Evolutionary conservation across 1,284 basidiomycete genomes (phyloP), one percentile per base, ranked within the genome.

Genomic region (Rhodotorula mucilaginosa): DNA sequence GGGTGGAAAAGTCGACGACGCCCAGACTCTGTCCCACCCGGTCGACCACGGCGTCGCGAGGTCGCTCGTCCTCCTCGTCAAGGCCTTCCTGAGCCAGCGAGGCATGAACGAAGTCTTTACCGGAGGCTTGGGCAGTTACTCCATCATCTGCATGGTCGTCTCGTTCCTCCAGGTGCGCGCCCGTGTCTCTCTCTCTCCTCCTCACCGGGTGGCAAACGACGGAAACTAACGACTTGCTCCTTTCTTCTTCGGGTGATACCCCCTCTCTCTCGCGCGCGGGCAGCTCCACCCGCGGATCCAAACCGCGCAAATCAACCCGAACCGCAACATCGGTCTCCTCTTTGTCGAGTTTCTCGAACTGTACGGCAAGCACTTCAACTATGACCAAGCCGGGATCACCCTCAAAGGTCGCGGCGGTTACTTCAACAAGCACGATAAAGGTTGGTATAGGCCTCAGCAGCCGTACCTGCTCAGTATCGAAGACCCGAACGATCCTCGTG

Each of bases 71-170:
- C 83, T 98, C 79, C 87, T 96, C 72, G 88, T 91, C 78, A 99
- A 99, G 82, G 87, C 90, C 7, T 96, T 97, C 81, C 85, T 99
- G 68, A 87, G 86, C 74, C 93, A 97, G 80, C 85, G 96, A 52
- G 88, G 88, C 39, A 92, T 98, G 92, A 98, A 97, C 81, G 96
- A 99, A 81, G 96, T 98, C 19, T 98, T 90, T 81, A 92, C 90
- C 0, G 96, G 97, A 16, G 96, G 97, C 0, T 82, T 99, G 23
- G 95, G 96, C 15, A 93, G 91, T 79, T 99, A 97, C 81, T 90
- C 90, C 73, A 92, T 97, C 75, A 94, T 97, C 67, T 96, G 93
- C 80, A 82, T 98, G 71, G 93, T 90, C 19, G 88, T 98, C 77
- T 93, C 88, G 80, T 98, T 98, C 81, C 83, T 99, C 61, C 96